Conservation (phyloP, 2,329 filamentous ascomycete species). For the Microdochium paspali region DNA sequence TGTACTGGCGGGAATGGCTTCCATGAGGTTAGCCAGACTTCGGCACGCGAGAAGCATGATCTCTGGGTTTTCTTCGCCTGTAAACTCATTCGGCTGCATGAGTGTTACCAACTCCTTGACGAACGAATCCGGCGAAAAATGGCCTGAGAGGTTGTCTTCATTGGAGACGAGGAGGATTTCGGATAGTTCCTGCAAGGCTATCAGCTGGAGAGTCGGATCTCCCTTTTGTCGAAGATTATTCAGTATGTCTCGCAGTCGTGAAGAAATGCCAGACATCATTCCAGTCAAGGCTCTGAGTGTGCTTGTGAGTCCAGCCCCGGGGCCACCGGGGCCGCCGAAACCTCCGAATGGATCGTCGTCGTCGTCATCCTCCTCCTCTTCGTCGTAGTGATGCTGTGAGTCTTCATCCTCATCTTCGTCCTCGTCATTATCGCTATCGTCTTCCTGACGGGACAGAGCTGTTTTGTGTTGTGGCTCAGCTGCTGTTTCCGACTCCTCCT, state of each 20-base stretch:
- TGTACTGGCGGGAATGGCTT: slow-evolving; percentile 84
- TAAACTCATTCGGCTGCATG: slow-evolving; percentile 83
- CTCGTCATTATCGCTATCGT: slow-evolving; percentile 30
- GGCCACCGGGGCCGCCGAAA: slow-evolving; percentile 58
- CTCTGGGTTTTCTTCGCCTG: slow-evolving; percentile 82
- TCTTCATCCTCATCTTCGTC: slow-evolving; percentile 49
- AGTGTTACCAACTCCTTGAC: slow-evolving; percentile 87
- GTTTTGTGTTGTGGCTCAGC: slow-evolving; percentile 33
- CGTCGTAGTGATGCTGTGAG: slow-evolving; percentile 49
- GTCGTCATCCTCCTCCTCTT: slow-evolving; percentile 52
- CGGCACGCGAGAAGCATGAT: slow-evolving; percentile 96
- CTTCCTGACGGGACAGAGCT: slow-evolving; percentile 24
- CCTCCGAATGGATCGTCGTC: slow-evolving; percentile 55
- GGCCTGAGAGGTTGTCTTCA: slow-evolving; percentile 89
- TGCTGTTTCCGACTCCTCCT: slow-evolving; percentile 28
- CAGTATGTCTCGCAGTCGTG: slow-evolving; percentile 69
- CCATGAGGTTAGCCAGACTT: slow-evolving; percentile 95
- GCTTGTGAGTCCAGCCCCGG: slow-evolving; percentile 59
- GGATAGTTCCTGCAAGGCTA: slow-evolving; percentile 86
- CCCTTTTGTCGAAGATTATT: slow-evolving; percentile 72
- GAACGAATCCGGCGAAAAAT: slow-evolving; percentile 89
- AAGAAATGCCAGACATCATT: slow-evolving; percentile 80
- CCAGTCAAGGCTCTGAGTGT: slow-evolving; percentile 82
- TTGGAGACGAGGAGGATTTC: slow-evolving; percentile 91
- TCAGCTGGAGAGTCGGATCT: slow-evolving; percentile 78